Percentiles rank a stretch among this genome's conserved stretches.
Conservation (phyloP, 78 protist species). For the Tieghemostelium lacteum region DNA sequence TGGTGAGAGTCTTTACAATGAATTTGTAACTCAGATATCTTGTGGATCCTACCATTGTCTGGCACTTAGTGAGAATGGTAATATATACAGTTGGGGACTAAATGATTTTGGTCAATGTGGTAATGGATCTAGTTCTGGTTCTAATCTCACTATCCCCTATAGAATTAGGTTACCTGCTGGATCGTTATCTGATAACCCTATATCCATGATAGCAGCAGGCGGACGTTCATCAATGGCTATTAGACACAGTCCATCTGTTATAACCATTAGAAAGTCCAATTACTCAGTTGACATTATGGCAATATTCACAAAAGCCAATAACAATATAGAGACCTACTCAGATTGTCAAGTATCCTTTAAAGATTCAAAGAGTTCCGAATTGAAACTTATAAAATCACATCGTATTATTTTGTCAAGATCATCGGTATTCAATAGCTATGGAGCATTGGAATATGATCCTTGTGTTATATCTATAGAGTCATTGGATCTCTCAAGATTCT, state of each 20-base stretch:
- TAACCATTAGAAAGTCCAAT: constrained; percentile 8
- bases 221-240: constrained; percentile 61
- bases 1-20: constrained; percentile 39
- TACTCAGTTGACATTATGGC: too few relatives aligned
- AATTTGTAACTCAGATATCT: constrained; percentile 5
- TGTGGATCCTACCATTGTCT: constrained; percentile 74
- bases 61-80: neutral
- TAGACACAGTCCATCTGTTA: constrained; percentile 3
- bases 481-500: too few relatives aligned
- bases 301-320: too few relatives aligned
- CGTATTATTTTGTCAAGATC: constrained; percentile 16
- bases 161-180: neutral
- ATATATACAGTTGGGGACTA: constrained; percentile 22
- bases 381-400: neutral
- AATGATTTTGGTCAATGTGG: constrained; percentile 23
- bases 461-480: neutral
- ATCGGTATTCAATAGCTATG: neutral
- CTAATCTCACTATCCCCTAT: neutral
- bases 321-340: too few relatives aligned
- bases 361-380: neutral
- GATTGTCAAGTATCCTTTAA: neutral
- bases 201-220: constrained; percentile 26
- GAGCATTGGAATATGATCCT: neutral
- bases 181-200: neutral
- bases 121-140: neutral